A percentile compares a stretch with the other conserved stretches of the same genome.
Conservation (phyloP, 495 filamentous ascomycete species). For the Penicillium flavigenum region DNA sequence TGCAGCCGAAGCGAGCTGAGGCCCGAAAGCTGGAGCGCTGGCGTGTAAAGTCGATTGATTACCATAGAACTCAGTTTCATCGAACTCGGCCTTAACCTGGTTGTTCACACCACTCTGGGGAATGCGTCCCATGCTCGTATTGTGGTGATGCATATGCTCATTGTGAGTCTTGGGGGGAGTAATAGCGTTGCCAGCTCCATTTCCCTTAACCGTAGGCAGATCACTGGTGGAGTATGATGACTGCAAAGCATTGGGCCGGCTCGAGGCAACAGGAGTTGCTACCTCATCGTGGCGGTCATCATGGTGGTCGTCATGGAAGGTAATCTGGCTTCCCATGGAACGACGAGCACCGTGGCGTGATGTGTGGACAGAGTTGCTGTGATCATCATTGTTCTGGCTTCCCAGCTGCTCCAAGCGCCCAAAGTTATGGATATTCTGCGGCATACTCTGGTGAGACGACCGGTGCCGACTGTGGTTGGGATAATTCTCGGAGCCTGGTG, state of each 20-base stretch:
- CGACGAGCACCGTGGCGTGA: constrained; percentile 44
- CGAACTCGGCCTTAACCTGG: constrained; percentile 61
- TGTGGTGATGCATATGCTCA: constrained; percentile 81
- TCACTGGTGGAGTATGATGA: constrained; percentile 90
- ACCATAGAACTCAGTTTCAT: constrained; percentile 36
- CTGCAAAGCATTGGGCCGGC: constrained; percentile 53
- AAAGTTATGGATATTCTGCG: constrained; percentile 55
- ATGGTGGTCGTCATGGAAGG: constrained; percentile 32
- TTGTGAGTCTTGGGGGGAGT: constrained; percentile 60
- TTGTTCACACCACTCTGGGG: constrained; percentile 58
- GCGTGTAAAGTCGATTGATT: constrained; percentile 71
- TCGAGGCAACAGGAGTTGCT: constrained; percentile 28
- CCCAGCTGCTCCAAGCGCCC: constrained; percentile 39
- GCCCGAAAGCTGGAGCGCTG: constrained; percentile 67
- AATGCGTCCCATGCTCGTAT: constrained; percentile 75
- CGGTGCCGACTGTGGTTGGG: constrained; percentile 69
- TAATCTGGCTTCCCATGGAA: constrained; percentile 56
- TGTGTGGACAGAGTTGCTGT: constrained; percentile 17
- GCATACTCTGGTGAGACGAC: constrained; percentile 75
- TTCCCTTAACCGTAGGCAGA: constrained; percentile 78
- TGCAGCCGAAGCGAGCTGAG: constrained; percentile 35
- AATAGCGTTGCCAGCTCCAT: constrained; percentile 51
- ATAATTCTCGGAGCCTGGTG: constrained; percentile 66
- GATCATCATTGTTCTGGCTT: constrained; percentile 24
- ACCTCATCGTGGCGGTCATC: constrained; percentile 31